These are phyloP conservation scores for Boehmeria nivea DNA, from an alignment of 306 rosid species.

Conservation along the genomic window DNA sequence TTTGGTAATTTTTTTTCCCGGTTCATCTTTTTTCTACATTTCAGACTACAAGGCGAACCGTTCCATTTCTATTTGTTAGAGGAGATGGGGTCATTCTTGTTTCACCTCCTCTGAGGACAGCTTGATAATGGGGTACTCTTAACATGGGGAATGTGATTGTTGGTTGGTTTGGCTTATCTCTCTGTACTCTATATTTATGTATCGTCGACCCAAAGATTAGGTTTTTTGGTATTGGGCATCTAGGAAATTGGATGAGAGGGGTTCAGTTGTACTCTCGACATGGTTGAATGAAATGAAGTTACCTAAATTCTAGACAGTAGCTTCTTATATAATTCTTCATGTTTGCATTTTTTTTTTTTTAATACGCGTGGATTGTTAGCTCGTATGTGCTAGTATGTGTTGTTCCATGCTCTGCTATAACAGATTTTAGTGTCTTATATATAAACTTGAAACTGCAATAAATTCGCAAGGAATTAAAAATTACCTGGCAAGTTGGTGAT, in stretches of 20 bases:
- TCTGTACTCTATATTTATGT: slow-evolving; percentile 4
- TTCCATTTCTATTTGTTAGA: slow-evolving; percentile 95
- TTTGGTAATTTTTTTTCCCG: neutral
- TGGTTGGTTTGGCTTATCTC: neutral
- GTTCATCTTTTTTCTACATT: slow-evolving; percentile 15
- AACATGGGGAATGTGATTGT: neutral
- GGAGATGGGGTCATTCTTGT: slow-evolving; percentile 98
- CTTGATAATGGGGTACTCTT: slow-evolving; percentile 27
- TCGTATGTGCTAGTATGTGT: neutral
- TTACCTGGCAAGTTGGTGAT: too few relatives aligned
- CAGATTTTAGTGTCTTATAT: too few relatives aligned
- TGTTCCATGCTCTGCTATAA: too few relatives aligned
- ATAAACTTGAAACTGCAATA: too few relatives aligned
- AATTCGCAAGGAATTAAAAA: too few relatives aligned
- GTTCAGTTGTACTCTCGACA: slow-evolving; percentile 11
- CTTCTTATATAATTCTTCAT: neutral
- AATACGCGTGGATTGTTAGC: neutral
- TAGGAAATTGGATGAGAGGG: neutral
- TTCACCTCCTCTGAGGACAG: slow-evolving; percentile 95
- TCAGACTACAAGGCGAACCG: slow-evolving; percentile 85
- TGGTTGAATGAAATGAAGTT: slow-evolving; percentile 5
- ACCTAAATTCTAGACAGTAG: neutral
- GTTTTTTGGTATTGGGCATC: neutral
- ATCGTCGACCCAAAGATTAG: neutral
- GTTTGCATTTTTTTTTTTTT: too few relatives aligned